Conservation (phyloP, 805 yeast genomes). For the Metschnikowia corniflorae region DNA sequence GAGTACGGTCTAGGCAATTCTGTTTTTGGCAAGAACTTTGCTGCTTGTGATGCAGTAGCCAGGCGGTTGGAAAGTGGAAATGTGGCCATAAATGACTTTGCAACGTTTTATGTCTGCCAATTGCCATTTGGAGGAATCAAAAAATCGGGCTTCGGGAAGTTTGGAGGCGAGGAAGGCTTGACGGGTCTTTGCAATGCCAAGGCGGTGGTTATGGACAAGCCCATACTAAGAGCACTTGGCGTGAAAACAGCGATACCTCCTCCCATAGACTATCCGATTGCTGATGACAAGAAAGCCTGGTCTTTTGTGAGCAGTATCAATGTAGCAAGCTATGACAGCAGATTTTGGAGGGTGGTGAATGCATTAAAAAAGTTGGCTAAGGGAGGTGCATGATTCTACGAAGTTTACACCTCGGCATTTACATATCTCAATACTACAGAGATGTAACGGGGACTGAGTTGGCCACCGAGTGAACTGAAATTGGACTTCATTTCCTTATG, state of each 20-base stretch:
- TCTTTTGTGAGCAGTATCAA: slow-evolving; percentile 77
- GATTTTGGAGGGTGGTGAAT: slow-evolving; percentile 59
- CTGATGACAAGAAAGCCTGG: slow-evolving; percentile 82
- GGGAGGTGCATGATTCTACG: slow-evolving; percentile 24
- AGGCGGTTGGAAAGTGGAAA: slow-evolving; percentile 73
- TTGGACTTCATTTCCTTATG: neutral
- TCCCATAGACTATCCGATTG: slow-evolving; percentile 88
- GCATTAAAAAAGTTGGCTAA: slow-evolving; percentile 38
- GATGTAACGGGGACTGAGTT: too few species aligned
- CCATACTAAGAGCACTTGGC: slow-evolving; percentile 52
- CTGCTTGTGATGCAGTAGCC: slow-evolving; percentile 59
- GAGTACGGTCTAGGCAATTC: slow-evolving; percentile 91
- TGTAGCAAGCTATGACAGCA: slow-evolving; percentile 75
- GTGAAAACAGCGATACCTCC: slow-evolving; percentile 82
- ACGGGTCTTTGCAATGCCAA: slow-evolving; percentile 86
- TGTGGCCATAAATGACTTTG: slow-evolving; percentile 96
- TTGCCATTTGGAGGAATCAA: slow-evolving; percentile 94
- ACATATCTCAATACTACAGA: too few species aligned
- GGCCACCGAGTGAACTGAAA: too few species aligned
- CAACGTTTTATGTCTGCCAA: slow-evolving; percentile 92
- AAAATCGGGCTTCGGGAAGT: slow-evolving; percentile 95
- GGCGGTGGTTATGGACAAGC: slow-evolving; percentile 80
- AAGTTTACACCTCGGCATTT: too few species aligned
- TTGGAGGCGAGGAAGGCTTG: slow-evolving; percentile 97
- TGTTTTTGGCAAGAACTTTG: slow-evolving; percentile 68